Percentiles rank a stretch among this genome's conserved stretches.
phyloP scores from a whole-genome alignment of 768 basidiomycete species.

The Collybia sp. region DNA sequence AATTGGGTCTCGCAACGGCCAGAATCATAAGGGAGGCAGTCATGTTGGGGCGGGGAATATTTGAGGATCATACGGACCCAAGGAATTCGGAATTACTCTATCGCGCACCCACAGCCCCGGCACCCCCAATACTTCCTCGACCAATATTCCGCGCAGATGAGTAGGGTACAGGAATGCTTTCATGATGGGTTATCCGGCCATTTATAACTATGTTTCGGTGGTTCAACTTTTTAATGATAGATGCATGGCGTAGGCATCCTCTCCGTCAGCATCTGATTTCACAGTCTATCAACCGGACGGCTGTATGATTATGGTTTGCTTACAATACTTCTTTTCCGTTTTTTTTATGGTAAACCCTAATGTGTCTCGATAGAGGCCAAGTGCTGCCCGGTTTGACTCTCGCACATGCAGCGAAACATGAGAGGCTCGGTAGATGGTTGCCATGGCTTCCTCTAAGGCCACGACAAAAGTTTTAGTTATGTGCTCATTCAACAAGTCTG shows the following conservation, averaged over 20 bases:
- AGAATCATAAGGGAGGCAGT: slow-evolving; percentile 59
- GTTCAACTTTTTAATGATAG: slow-evolving; percentile 42
- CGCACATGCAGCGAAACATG: slow-evolving; percentile 91
- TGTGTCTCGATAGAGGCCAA: slow-evolving; percentile 85
- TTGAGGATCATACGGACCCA: neutral
- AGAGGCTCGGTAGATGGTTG: slow-evolving; percentile 76
- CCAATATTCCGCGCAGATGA: neutral
- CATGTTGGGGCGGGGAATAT: slow-evolving; percentile 19
- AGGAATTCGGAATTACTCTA: too few relatives aligned
- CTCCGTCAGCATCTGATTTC: slow-evolving; percentile 82
- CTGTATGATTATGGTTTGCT: slow-evolving; percentile 11
- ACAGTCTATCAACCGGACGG: neutral
- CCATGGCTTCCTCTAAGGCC: slow-evolving; percentile 83
- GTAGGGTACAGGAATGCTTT: neutral
- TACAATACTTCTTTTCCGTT: slow-evolving; percentile 92
- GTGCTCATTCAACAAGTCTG: neutral
- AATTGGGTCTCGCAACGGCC: slow-evolving; percentile 67
- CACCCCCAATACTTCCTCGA: too few relatives aligned
- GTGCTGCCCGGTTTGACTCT: slow-evolving; percentile 91
- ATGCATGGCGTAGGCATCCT: slow-evolving; percentile 92
- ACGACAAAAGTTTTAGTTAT: neutral
- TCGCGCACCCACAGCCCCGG: too few relatives aligned
- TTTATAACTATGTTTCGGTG: slow-evolving; percentile 6
- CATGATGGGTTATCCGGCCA: neutral
- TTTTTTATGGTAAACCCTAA: slow-evolving; percentile 86